These are phyloP conservation scores for Stygiomarasmius scandens DNA, from an alignment of 1,284 basidiomycete species.

Conservation along the genomic window DNA sequence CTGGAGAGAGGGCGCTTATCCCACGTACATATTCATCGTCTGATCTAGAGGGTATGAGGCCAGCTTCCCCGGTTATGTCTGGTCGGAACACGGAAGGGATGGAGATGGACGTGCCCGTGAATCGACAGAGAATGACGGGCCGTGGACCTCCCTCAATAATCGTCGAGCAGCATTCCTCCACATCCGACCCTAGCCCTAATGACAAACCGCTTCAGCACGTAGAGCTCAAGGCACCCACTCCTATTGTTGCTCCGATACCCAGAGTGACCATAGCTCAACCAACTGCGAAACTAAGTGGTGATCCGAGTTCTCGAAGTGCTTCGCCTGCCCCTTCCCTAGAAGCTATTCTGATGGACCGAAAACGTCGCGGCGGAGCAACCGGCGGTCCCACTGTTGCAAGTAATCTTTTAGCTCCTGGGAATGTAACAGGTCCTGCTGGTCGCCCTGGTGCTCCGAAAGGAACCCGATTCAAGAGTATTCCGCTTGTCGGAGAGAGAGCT, in stretches of 20 bases:
- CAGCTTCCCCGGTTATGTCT: background rate
- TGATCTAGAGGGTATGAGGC: background rate
- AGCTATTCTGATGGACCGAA: constrained; percentile 18
- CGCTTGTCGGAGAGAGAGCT: constrained; percentile 43
- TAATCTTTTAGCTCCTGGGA: background rate
- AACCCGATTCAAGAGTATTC: constrained; percentile 73
- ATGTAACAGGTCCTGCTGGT: constrained; percentile 2
- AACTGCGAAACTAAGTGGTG: background rate
- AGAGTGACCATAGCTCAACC: background rate
- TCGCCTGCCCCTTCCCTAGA: constrained; percentile 18
- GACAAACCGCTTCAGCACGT: background rate
- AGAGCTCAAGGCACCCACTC: background rate
- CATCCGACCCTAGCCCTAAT: background rate
- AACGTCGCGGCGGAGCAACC: constrained; percentile 13
- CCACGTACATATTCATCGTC: constrained; percentile 12
- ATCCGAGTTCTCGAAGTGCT: constrained; percentile 14
- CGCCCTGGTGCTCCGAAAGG: constrained; percentile 38
- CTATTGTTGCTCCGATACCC: constrained; percentile 1
- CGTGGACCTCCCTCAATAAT: constrained; percentile 11
- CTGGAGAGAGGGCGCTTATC: background rate
- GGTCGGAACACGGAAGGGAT: background rate
- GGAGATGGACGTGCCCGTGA: background rate
- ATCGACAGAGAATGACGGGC: background rate
- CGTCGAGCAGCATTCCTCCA: constrained; percentile 10
- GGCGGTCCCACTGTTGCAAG: constrained; percentile 12